Evolutionary conservation across 176 grass and related monocot genomes (phyloP).

Genomic region (Chloris gayana): DNA sequence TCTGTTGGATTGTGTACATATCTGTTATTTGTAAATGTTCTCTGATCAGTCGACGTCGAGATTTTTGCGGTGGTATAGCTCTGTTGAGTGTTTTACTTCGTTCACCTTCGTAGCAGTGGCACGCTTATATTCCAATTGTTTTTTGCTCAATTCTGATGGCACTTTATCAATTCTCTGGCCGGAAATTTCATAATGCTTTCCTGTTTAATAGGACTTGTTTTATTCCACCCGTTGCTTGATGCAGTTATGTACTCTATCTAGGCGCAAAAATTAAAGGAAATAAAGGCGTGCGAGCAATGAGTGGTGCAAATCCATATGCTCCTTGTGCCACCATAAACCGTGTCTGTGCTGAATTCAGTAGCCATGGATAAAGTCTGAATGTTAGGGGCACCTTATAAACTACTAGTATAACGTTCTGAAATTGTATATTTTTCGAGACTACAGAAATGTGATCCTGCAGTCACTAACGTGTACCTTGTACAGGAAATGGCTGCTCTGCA

Average conservation of each 20-base stretch:
- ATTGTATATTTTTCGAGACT: not conserved
- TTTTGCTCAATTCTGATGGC: not conserved
- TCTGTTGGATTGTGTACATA: not conserved
- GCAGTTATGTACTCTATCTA: not conserved
- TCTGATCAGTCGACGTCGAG: not conserved
- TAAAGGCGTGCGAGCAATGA: not conserved
- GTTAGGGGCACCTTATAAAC: not conserved
- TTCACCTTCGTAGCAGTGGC: not conserved
- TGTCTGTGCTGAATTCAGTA: not conserved
- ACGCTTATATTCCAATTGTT: not conserved
- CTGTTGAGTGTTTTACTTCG: not conserved
- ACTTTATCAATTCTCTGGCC: not conserved
- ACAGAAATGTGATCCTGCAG: not conserved
- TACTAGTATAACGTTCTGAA: not conserved
- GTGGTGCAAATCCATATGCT: not conserved
- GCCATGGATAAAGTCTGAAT: not conserved
- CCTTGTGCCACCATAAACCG: not conserved
- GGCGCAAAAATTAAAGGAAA: not conserved
- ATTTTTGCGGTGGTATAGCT: not conserved
- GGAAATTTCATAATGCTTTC: not conserved
- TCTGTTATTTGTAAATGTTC: not conserved
- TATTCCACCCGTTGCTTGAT: not conserved
- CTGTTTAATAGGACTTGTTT: not conserved
- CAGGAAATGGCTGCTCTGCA: slow-evolving; percentile 80
- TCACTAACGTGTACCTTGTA: slow-evolving; percentile 22